These are phyloP conservation scores for Crepidotus variabilis DNA, from an alignment of 768 basidiomycete genomes.

Conservation along the genomic window DNA sequence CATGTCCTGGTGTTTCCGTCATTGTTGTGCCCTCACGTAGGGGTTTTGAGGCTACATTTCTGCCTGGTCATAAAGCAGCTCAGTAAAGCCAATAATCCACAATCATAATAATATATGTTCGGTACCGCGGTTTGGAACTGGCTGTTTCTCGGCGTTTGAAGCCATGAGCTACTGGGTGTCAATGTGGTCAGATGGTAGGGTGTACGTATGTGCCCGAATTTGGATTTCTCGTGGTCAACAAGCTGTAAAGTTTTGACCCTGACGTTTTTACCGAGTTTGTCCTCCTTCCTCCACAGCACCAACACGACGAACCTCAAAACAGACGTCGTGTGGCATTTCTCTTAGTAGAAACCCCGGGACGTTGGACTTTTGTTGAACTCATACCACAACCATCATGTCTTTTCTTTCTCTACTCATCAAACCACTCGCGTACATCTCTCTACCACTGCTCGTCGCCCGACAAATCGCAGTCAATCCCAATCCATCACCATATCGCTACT, in stretches of 20 bases:
- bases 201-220: constrained; percentile 1
- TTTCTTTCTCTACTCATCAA: constrained; percentile 51
- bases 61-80: constrained; percentile 14
- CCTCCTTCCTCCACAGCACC: background rate
- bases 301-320: background rate
- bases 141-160: constrained; percentile 5
- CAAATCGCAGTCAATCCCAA: constrained; percentile 59
- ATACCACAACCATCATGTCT: constrained; percentile 44
- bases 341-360: no score
- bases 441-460: constrained; percentile 65
- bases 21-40: constrained; percentile 10
- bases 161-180: background rate
- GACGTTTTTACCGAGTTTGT: background rate
- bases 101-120: constrained; percentile 19
- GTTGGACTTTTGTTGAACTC: no score
- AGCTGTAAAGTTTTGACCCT: background rate
- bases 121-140: constrained; percentile 13
- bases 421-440: constrained; percentile 73
- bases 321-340: background rate
- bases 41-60: constrained; percentile 20
- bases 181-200: constrained; percentile 4
- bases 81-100: constrained; percentile 3
- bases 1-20: background rate
- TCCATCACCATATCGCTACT: constrained; percentile 62
- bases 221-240: background rate